These are phyloP conservation scores for Hydnomerulius pinastri DNA, from an alignment of 768 basidiomycete genomes.

Conservation along the genomic window DNA sequence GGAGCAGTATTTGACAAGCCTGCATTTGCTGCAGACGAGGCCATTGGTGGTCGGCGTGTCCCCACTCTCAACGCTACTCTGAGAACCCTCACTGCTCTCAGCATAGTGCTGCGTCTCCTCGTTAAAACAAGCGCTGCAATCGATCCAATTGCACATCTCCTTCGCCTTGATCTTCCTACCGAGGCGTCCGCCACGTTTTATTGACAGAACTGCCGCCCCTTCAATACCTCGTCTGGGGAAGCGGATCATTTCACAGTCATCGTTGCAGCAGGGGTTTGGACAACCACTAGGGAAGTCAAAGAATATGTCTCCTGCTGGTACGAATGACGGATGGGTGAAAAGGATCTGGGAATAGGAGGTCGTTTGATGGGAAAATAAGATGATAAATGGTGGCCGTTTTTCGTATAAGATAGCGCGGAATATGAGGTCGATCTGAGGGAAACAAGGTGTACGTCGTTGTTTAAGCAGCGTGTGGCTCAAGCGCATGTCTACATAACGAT, in stretches of 20 bases:
- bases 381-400: constrained; percentile 73
- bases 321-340: constrained; percentile 71
- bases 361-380: constrained; percentile 78
- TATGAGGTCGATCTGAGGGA: constrained; percentile 79
- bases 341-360: constrained; percentile 82
- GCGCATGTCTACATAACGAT: constrained; percentile 53
- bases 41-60: constrained; percentile 40
- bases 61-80: constrained; percentile 41
- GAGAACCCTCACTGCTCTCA: constrained; percentile 45
- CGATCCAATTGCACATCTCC: constrained; percentile 85
- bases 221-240: constrained; percentile 69
- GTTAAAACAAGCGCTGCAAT: constrained; percentile 63
- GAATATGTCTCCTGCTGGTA: constrained; percentile 72
- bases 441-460: constrained; percentile 75
- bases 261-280: constrained; percentile 76
- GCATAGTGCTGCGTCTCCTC: constrained; percentile 39
- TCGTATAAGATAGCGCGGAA: constrained; percentile 76
- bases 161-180: constrained; percentile 51
- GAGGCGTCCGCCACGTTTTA: constrained; percentile 55
- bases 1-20: constrained; percentile 77
- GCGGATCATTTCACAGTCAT: constrained; percentile 82
- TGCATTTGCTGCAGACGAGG: constrained; percentile 75
- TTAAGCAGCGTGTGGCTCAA: constrained; percentile 65
- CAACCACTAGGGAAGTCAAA: constrained; percentile 80
- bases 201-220: constrained; percentile 60